Evolutionary conservation across 2,329 filamentous ascomycete genomes (phyloP).

Genomic region (Colletotrichum sp.): DNA sequence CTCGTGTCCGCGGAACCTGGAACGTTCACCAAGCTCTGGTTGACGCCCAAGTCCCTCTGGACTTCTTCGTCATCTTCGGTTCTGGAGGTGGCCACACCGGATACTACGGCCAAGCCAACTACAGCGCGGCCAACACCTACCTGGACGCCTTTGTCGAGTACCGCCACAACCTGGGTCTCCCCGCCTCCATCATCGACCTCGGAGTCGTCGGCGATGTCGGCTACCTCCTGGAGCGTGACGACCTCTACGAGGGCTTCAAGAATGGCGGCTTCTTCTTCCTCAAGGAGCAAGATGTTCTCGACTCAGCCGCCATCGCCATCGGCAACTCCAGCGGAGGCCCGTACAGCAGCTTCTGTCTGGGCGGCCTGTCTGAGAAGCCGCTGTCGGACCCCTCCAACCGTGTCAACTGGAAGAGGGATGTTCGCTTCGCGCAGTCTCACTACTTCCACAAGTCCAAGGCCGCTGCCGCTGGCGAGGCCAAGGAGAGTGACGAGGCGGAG

Average conservation of each 20-base stretch:
- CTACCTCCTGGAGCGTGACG: slow-evolving; percentile 20
- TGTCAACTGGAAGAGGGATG: slow-evolving; percentile 4
- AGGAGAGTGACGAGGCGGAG: neutral
- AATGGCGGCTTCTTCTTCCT: slow-evolving; percentile 7
- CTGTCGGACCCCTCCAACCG: slow-evolving; percentile 2
- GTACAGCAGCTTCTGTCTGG: slow-evolving; percentile 2
- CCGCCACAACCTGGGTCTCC: slow-evolving; percentile 35
- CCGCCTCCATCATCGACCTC: slow-evolving; percentile 45
- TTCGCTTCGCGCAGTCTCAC: slow-evolving; percentile 4
- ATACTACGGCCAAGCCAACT: slow-evolving; percentile 41
- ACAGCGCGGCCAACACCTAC: slow-evolving; percentile 45
- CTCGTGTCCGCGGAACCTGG: slow-evolving; percentile 44
- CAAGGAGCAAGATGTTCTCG: slow-evolving; percentile 3
- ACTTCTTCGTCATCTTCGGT: slow-evolving; percentile 52
- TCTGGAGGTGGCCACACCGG: slow-evolving; percentile 50
- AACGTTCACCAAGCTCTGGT: slow-evolving; percentile 39
- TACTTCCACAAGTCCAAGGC: neutral
- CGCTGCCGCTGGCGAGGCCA: neutral
- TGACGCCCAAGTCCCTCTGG: slow-evolving; percentile 25
- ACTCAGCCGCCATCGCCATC: neutral
- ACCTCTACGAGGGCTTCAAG: neutral
- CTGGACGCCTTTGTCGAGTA: slow-evolving; percentile 42
- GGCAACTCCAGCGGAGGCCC: neutral
- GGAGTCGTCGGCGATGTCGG: slow-evolving; percentile 39
- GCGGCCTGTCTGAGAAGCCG: neutral